A percentile compares a stretch with the other conserved stretches of the same genome.
phyloP scores from a whole-genome alignment of 306 rosid species.

The Luffa acutangula region DNA sequence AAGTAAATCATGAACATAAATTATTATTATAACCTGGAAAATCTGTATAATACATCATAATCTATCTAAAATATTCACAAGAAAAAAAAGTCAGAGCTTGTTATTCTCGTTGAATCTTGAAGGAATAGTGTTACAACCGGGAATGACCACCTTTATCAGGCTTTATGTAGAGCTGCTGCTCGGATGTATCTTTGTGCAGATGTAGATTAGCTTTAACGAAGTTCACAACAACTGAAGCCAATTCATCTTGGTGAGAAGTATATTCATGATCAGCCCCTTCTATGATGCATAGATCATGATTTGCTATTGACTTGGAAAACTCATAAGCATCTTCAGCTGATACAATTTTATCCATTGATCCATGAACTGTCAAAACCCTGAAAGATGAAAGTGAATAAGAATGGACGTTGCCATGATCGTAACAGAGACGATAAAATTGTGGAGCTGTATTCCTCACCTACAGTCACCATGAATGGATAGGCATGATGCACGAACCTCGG shows the following conservation, averaged over 20 bases:
- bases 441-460: constrained; percentile 31
- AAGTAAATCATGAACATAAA: not conserved
- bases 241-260: constrained; percentile 49
- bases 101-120: not conserved
- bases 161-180: constrained; percentile 15
- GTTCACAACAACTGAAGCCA: constrained; percentile 44
- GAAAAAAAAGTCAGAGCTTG: not conserved
- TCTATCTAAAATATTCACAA: not conserved
- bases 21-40: not conserved
- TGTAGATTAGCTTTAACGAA: constrained; percentile 34
- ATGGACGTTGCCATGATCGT: not conserved
- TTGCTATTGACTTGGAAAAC: constrained; percentile 49
- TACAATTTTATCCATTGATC: constrained; percentile 69
- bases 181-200: constrained; percentile 12
- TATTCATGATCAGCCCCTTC: constrained; percentile 85
- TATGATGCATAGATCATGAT: constrained; percentile 48
- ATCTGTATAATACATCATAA: not conserved
- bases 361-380: constrained; percentile 86
- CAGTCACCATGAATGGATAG: constrained; percentile 41
- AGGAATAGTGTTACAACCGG: constrained; percentile 22
- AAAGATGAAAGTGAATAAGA: not conserved
- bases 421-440: not conserved
- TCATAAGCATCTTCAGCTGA: constrained; percentile 62
- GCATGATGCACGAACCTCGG: constrained; percentile 55
- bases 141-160: constrained; percentile 30